phyloP scores from a whole-genome alignment of 345 rosid genomes.

The Pistacia atlantica region DNA sequence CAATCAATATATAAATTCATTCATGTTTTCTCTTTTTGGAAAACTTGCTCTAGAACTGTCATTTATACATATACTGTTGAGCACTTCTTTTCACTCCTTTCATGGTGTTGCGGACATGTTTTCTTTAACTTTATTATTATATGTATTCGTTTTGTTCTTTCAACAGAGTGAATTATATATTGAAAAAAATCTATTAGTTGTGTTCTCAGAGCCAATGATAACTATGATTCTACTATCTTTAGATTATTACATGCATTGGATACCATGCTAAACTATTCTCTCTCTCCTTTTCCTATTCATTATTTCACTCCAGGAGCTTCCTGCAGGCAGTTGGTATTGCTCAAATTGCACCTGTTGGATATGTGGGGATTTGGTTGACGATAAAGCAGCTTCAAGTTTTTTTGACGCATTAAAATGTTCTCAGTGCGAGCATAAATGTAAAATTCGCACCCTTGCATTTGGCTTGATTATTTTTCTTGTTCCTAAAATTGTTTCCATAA shows the following conservation, averaged over 20 bases:
- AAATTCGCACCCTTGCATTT: slow-evolving; percentile 21
- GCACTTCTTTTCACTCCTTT: background rate
- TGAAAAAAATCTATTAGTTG: background rate
- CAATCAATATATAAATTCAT: background rate
- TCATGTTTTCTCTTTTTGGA: background rate
- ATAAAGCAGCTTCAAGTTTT: slow-evolving; percentile 42
- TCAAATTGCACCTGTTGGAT: slow-evolving; percentile 81
- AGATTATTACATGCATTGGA: slow-evolving; percentile 12
- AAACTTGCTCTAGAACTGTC: background rate
- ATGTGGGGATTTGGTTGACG: slow-evolving; percentile 71
- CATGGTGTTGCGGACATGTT: background rate
- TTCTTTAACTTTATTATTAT: background rate
- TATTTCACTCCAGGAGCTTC: slow-evolving; percentile 66
- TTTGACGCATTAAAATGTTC: slow-evolving; percentile 63
- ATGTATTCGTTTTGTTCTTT: background rate
- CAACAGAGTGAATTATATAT: background rate
- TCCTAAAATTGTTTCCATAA: slow-evolving; percentile 1
- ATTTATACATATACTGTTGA: background rate
- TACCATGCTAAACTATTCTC: slow-evolving; percentile 13
- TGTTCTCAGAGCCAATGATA: background rate
- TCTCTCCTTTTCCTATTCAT: slow-evolving; percentile 20
- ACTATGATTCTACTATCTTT: background rate
- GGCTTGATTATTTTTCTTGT: slow-evolving; percentile 18
- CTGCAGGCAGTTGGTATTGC: slow-evolving; percentile 96
- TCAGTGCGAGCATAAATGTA: slow-evolving; percentile 93